Evolutionary conservation across 345 rosid genomes (phyloP), one percentile per base, ranked within the genome.

Genomic region (Brassica cretica): DNA sequence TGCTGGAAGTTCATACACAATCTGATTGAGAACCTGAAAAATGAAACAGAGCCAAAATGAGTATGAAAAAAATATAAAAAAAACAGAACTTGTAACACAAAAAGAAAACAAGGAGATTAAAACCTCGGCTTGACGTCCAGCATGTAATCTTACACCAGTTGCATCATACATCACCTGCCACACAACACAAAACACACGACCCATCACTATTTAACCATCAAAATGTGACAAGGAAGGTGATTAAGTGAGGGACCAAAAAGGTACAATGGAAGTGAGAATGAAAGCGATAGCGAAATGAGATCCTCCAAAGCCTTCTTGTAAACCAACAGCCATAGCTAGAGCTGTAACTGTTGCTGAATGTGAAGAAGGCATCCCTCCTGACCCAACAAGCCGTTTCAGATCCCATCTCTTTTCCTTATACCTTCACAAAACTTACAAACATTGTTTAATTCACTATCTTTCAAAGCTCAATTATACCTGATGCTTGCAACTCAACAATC

Each of bases 301-400:
- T 64, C 92, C 91, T 33, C 91, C 91, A 66, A 89, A 83, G 70
- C 98, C 93, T 74, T 89, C 87, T 82, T 87, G 94, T 66, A 89
- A 83, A 14, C 94, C 97, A 60, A 87, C 46, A 30, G 96, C 89
- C 41, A 82, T 33, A 64, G 98, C 90, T 18, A 94, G 84, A 55
- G 94, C 90, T 53, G 91, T 73, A 49, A 92, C 94, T 0, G 93
- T 94, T 33, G 97, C 85, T 33, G 98, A 92, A 88, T 92, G 98
- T 37, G 98, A 87, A 11, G 97, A 94, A 5, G 98, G 97, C 98
- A 94, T 92, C n/a, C 98, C 98, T 68, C 97, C 97, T 8, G 98
- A 94, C 65, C 94, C 94, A 21, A 90, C 35, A 19, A 94, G 93
- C 55, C 79, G 86, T 90, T 86, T 88, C 75, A 87, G 24, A 84